Evolutionary conservation across 1,284 basidiomycete species (phyloP), one percentile per base, ranked within the genome.

Genomic region (Ustilago shanxiensis): DNA sequence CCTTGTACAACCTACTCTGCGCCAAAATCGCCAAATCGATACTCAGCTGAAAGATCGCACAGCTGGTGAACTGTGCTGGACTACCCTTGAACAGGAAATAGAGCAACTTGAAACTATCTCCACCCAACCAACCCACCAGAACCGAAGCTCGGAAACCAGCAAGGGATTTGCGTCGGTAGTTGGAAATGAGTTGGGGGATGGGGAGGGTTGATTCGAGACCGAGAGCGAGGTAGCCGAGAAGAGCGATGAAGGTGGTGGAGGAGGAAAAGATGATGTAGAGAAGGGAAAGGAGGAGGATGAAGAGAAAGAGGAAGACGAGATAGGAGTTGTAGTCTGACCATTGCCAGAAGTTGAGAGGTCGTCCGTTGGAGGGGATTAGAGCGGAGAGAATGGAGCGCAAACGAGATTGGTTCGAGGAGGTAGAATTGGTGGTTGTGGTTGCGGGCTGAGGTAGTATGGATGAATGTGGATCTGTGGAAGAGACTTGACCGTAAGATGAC

Each of bases 131-230:
- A 70, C 89, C 88, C 57, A 88, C 88, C 50, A 95, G 86, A 0
- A 94, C 95, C 3, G 92, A 93, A 84, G 90, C 88, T 41, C 93
- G 89, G 87, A 95, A 95, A 13, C 93, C 93, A 84, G 93, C 93
- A 44, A 94, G 86, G 1, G 92, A 93, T 54, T 90, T 90, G 78
- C 91, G 80, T 92, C 93, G 80, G 91, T 94, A 87, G 71, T 89
- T 89, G 35, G 72, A 71, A 55, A 79, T 58, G 39, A 66, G 51
- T 47, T 71, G 66, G 49, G 72, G 71, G 37, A 67, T 63, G 0
- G 89, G 79, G 29, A 79, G 31, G 24, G 62, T 82, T 0, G 88
- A 88, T 80, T 89, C 88, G 29, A 89, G 86, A 0, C 87, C 87
- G 24, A 94, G 84, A 0, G 94, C 92, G 44, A 92, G 80, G 82